phyloP scores from a whole-genome alignment of 176 grass and related monocot species.

The Panicum miliaceum region DNA sequence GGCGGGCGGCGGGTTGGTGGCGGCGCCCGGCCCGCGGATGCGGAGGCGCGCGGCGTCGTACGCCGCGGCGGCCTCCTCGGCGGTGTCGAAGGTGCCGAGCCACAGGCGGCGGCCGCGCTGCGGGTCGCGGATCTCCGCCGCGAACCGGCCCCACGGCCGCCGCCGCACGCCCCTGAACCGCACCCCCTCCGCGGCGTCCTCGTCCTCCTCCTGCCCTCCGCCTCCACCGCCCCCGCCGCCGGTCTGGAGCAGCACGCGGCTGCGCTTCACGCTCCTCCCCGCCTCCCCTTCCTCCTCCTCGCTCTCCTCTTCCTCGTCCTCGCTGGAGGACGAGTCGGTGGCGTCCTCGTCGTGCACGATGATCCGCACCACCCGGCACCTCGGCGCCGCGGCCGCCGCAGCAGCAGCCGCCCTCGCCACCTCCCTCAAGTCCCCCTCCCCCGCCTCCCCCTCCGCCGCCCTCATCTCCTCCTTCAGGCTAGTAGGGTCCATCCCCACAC shows the following conservation, averaged over 20 bases:
- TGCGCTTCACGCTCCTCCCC: not conserved
- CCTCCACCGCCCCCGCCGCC: not conserved
- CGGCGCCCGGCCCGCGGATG: conserved; percentile 44
- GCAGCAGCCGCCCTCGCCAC: not conserved
- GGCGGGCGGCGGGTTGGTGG: conserved; percentile 39
- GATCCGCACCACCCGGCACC: conserved; percentile 50
- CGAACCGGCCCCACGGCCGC: conserved; percentile 68
- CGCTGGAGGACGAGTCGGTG: conserved; percentile 69
- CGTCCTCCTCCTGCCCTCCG: not conserved
- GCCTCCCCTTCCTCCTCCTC: not conserved
- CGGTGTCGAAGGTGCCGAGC: conserved; percentile 96
- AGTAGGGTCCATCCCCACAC: conserved; percentile 34
- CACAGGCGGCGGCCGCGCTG: conserved; percentile 60
- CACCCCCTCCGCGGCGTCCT: not conserved
- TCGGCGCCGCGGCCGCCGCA: not conserved
- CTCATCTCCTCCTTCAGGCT: not conserved
- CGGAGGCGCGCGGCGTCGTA: conserved; percentile 69
- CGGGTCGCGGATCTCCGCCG: conserved; percentile 75
- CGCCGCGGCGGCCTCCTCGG: conserved; percentile 87
- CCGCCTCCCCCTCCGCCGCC: not conserved
- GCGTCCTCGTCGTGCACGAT: conserved; percentile 63
- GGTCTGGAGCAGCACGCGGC: conserved; percentile 16
- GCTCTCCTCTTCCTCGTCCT: conserved; percentile 25
- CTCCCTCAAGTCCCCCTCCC: not conserved
- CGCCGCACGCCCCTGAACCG: conserved; percentile 65